Evolutionary conservation across 345 rosid species (phyloP).

Genomic region (Citrus trifoliata): DNA sequence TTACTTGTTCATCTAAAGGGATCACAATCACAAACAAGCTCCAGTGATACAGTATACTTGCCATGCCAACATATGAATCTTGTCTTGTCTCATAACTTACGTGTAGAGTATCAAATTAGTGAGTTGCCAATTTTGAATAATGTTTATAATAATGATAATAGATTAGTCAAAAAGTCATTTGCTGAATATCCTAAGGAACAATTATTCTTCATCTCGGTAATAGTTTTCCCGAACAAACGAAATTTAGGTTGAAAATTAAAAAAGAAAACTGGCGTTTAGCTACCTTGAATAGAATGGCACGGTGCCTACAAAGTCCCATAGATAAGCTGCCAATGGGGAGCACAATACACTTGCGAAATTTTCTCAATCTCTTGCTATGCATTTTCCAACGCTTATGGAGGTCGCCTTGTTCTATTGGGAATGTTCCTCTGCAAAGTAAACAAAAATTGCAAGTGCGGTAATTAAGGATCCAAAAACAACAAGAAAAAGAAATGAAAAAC

Average conservation of each 20-base stretch:
- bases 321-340: conserved; percentile 87
- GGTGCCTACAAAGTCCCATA: conserved; percentile 89
- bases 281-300: conserved; percentile 95
- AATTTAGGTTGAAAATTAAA: neutral
- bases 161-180: neutral
- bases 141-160: neutral
- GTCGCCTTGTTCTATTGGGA: conserved; percentile 76
- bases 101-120: neutral
- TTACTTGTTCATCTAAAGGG: neutral
- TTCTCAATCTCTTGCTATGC: conserved; percentile 65
- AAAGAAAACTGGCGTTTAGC: neutral
- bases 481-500: neutral
- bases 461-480: neutral
- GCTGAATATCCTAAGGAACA: neutral
- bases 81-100: neutral
- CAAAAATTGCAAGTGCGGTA: conserved; percentile 4
- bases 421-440: conserved; percentile 59
- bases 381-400: conserved; percentile 80
- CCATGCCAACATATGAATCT: neutral
- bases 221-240: neutral
- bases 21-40: neutral
- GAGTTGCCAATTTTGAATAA: neutral
- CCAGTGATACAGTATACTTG: neutral
- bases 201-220: neutral
- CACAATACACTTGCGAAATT: conserved; percentile 66